Conservation (phyloP, 2,329 filamentous ascomycete species). For the Microcera coccophila region DNA sequence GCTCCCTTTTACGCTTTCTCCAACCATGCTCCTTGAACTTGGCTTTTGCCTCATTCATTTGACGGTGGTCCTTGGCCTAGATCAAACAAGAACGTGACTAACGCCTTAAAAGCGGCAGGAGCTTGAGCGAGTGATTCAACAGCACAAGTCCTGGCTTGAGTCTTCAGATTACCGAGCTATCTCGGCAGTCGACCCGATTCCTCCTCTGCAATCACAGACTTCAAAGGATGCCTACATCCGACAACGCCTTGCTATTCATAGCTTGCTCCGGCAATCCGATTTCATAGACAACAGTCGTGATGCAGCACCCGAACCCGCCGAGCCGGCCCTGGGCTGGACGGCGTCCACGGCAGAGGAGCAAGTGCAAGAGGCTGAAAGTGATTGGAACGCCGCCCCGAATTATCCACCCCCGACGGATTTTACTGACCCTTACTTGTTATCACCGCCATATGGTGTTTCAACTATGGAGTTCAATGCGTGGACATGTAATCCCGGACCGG, state of each 20-base stretch:
- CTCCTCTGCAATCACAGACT: slow-evolving; percentile 12
- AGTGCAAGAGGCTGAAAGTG: slow-evolving; percentile 9
- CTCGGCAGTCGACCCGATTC: slow-evolving; percentile 8
- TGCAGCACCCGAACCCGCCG: slow-evolving; percentile 21
- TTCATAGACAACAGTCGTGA: slow-evolving; percentile 39
- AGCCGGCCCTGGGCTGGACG: slow-evolving; percentile 18
- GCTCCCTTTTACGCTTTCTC: no score
- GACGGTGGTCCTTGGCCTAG: no score
- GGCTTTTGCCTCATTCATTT: neutral
- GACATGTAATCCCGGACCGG: slow-evolving; percentile 13
- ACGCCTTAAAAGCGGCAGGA: slow-evolving; percentile 18
- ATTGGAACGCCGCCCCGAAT: slow-evolving; percentile 8
- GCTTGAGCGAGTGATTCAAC: slow-evolving; percentile 25
- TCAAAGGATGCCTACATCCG: slow-evolving; percentile 23
- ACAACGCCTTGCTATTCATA: slow-evolving; percentile 37
- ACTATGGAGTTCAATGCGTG: slow-evolving; percentile 20
- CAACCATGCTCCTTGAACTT: no score
- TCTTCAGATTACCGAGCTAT: slow-evolving; percentile 17
- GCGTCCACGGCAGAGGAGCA: slow-evolving; percentile 22
- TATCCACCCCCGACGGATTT: slow-evolving; percentile 7
- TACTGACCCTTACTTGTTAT: slow-evolving; percentile 18
- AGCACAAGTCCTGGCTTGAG: slow-evolving; percentile 24
- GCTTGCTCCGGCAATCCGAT: slow-evolving; percentile 36
- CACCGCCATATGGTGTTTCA: slow-evolving; percentile 18
- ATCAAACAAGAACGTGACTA: no score